These are phyloP conservation scores for Solanum paucissectum DNA, from an alignment of 257 asterid genomes.

Conservation along the genomic window DNA sequence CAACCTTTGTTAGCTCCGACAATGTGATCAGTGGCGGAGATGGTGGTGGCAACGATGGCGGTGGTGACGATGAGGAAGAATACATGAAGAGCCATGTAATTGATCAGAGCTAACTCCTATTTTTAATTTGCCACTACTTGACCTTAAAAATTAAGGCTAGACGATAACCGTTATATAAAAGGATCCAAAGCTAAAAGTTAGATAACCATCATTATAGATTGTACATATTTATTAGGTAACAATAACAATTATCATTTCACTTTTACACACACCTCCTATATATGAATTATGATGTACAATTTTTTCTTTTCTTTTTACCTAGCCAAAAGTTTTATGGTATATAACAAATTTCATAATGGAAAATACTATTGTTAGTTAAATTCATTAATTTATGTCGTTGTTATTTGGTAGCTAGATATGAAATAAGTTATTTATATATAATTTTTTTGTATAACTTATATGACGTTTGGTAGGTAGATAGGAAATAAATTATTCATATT, in stretches of 20 bases:
- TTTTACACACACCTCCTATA: not conserved
- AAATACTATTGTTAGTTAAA: not conserved
- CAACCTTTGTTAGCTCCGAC: conserved; percentile 90
- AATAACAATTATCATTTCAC: not conserved
- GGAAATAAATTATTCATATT: too few relatives aligned
- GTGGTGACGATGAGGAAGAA: conserved; percentile 17
- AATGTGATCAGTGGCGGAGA: conserved; percentile 84
- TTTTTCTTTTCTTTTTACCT: not conserved
- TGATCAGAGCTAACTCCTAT: not conserved
- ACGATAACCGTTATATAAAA: not conserved
- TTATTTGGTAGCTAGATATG: not conserved
- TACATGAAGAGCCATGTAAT: conserved; percentile 9
- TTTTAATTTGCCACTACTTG: not conserved
- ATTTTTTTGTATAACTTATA: too few relatives aligned
- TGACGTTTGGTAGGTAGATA: too few relatives aligned
- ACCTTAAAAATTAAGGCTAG: not conserved
- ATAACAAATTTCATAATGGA: not conserved
- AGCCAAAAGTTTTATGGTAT: not conserved
- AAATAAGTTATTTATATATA: too few relatives aligned
- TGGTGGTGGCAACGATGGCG: conserved; percentile 19
- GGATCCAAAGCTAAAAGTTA: not conserved
- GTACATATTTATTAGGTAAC: not conserved
- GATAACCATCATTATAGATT: not conserved
- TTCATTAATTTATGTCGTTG: not conserved
- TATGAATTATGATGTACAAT: not conserved